Evolutionary conservation across 139 green algal genomes (phyloP).

Genomic region (Picochlorum sp.): DNA sequence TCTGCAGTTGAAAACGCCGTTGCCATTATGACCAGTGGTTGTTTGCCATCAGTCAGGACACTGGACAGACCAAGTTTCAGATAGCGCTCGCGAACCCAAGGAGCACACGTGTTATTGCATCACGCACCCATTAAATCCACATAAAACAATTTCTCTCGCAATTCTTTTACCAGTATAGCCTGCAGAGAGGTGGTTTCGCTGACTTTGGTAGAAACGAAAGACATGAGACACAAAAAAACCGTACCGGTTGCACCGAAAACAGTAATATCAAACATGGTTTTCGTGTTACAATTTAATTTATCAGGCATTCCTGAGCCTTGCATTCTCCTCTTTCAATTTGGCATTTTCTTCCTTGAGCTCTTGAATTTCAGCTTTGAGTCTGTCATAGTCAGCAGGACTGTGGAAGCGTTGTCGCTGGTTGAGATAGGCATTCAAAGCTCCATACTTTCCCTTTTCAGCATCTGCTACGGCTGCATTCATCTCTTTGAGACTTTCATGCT

Average conservation of each 20-base stretch:
- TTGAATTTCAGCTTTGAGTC: slow-evolving; percentile 26
- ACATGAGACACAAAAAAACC: too few relatives aligned
- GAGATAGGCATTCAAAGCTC: slow-evolving; percentile 39
- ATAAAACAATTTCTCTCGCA: slow-evolving; percentile 19
- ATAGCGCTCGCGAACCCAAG: too few relatives aligned
- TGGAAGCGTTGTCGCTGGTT: slow-evolving; percentile 16
- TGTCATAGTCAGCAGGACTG: slow-evolving; percentile 21
- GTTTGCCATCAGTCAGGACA: too few relatives aligned
- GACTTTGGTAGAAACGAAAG: too few relatives aligned
- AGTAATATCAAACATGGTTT: slow-evolving; percentile 25
- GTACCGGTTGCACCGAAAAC: slow-evolving; percentile 41
- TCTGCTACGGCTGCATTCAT: slow-evolving; percentile 41
- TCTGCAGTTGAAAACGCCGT: too few relatives aligned
- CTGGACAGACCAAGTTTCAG: too few relatives aligned
- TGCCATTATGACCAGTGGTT: too few relatives aligned
- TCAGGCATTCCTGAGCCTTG: background rate
- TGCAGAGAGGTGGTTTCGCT: too few relatives aligned
- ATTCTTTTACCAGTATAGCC: slow-evolving; percentile 49
- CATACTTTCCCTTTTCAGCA: slow-evolving; percentile 40
- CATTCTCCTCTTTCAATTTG: slow-evolving; percentile 39
- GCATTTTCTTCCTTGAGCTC: slow-evolving; percentile 47
- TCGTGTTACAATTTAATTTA: background rate
- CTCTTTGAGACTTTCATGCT: slow-evolving; percentile 41
- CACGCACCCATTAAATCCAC: too few relatives aligned
- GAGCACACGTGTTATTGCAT: too few relatives aligned